These are phyloP conservation scores for Quercus ilex DNA, from an alignment of 306 rosid species.

Conservation along the genomic window DNA sequence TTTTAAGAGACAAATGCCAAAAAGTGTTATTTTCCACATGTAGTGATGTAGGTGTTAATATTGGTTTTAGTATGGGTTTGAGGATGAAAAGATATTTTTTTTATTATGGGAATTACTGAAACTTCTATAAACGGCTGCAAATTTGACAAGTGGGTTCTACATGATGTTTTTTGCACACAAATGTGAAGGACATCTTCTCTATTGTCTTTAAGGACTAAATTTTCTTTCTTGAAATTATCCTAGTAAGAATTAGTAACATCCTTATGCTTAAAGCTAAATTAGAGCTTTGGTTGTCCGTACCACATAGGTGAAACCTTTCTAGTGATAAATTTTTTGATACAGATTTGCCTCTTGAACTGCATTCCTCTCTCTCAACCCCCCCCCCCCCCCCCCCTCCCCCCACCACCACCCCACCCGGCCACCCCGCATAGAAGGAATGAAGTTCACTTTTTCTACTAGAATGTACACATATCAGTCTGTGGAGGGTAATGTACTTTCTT, in stretches of 20 bases:
- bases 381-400: no score
- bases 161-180: background rate
- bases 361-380: no score
- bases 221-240: slow-evolving; percentile 10
- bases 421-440: no score
- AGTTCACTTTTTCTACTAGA: background rate
- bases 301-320: background rate
- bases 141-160: background rate
- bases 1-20: background rate
- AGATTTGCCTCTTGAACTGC: slow-evolving; percentile 1
- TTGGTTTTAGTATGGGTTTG: background rate
- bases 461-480: background rate
- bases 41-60: background rate
- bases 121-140: background rate
- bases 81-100: background rate
- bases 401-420: no score
- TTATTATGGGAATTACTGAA: background rate
- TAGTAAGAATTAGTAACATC: background rate
- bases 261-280: background rate
- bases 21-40: background rate
- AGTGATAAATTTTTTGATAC: background rate
- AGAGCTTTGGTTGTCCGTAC: background rate
- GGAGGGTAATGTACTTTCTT: background rate
- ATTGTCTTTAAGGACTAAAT: background rate
- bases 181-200: slow-evolving; percentile 4